Conservation (phyloP, 2,329 filamentous ascomycete species). For the Trichophyton mentagrophytes region DNA sequence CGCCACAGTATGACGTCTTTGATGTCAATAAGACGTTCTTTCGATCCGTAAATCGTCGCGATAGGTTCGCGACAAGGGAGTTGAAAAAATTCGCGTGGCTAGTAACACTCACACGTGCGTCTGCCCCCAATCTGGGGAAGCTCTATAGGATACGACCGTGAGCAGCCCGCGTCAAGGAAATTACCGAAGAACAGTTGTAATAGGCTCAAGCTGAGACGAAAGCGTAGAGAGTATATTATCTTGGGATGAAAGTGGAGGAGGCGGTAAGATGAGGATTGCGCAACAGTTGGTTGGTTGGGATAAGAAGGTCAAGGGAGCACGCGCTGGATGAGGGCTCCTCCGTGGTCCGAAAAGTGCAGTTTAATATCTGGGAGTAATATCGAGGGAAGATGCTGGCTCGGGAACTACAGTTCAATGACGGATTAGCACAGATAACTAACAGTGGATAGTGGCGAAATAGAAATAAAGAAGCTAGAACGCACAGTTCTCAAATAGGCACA, state of each 20-base stretch:
- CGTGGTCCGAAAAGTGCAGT: not conserved
- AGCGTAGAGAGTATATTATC: not conserved
- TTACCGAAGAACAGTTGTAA: not conserved
- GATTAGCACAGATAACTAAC: not conserved
- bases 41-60: not conserved
- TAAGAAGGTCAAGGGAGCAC: not conserved
- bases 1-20: constrained; percentile 3
- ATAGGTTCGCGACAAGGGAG: constrained; percentile 2
- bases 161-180: not conserved
- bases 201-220: not conserved
- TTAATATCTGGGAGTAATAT: not conserved
- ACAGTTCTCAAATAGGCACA: not conserved
- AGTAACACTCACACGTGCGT: constrained; percentile 4
- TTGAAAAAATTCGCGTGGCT: not conserved
- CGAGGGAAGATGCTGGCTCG: not conserved
- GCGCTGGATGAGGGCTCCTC: not conserved
- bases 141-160: not conserved
- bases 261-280: not conserved
- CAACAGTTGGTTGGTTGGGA: not conserved
- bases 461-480: not conserved
- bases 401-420: not conserved
- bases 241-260: not conserved
- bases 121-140: not conserved
- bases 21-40: not conserved
- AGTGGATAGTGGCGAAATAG: not conserved